These are phyloP conservation scores for Bruguiera sexangula DNA, from an alignment of 345 rosid species.

Conservation along the genomic window DNA sequence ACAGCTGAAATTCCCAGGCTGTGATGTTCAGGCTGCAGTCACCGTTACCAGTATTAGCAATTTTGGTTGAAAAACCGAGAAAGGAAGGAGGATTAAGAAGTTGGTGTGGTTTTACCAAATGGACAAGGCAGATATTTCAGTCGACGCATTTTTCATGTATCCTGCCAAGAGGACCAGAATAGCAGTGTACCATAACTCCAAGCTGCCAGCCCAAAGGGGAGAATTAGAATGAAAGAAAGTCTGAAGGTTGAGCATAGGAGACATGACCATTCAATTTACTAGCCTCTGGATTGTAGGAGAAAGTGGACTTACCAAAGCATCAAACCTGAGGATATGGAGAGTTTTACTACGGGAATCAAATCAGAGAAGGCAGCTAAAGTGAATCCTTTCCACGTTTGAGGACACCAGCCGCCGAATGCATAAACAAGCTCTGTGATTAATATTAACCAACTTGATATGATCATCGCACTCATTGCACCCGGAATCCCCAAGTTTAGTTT, in stretches of 20 bases:
- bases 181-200: slow-evolving; percentile 58
- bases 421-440: slow-evolving; percentile 29
- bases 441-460: slow-evolving; percentile 21
- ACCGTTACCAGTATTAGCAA: background rate
- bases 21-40: slow-evolving; percentile 38
- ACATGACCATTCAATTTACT: too few species aligned
- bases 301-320: slow-evolving; percentile 50
- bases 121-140: slow-evolving; percentile 52
- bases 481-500: slow-evolving; percentile 24
- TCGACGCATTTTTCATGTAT: slow-evolving; percentile 44
- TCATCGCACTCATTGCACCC: slow-evolving; percentile 40
- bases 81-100: background rate
- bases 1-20: slow-evolving; percentile 52
- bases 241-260: background rate
- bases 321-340: slow-evolving; percentile 55
- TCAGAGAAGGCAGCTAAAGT: slow-evolving; percentile 41
- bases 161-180: slow-evolving; percentile 52
- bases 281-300: too few species aligned
- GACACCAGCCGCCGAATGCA: slow-evolving; percentile 65
- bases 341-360: slow-evolving; percentile 49
- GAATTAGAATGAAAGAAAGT: background rate
- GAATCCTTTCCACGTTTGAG: slow-evolving; percentile 66
- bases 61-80: background rate
- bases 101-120: slow-evolving; percentile 34
- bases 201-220: slow-evolving; percentile 23